A percentile compares a stretch with the other conserved stretches of the same genome.
phyloP scores from a whole-genome alignment of 192 early-diverging fungal species.

The Phlyctochytrium bullatum region DNA sequence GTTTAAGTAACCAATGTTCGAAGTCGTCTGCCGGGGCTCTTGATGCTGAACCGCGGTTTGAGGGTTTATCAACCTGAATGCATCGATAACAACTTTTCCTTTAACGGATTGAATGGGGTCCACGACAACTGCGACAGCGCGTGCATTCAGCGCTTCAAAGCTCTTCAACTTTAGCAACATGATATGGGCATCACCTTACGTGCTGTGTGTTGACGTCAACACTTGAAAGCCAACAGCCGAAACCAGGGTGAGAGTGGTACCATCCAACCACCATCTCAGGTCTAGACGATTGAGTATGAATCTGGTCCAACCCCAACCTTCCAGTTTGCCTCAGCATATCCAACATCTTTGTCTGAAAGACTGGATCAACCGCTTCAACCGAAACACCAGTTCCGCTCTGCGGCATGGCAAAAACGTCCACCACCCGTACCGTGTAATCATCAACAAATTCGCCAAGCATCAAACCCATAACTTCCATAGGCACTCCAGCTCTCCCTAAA shows the following conservation, averaged over 20 bases:
- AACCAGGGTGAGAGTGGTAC: conserved; percentile 99
- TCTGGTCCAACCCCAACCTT: conserved; percentile 48
- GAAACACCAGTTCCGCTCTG: conserved; percentile 99
- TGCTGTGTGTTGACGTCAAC: conserved; percentile 99
- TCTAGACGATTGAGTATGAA: conserved; percentile 42
- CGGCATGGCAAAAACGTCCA: conserved; percentile 99
- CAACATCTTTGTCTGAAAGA: conserved; percentile 99
- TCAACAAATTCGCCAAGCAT: conserved; percentile 99
- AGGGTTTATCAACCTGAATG: conserved; percentile 94
- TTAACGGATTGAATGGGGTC: conserved; percentile 99
- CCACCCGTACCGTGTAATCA: conserved; percentile 98
- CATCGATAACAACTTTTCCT: conserved; percentile 99
- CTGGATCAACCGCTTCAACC: conserved; percentile 98
- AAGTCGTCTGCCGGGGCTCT: conserved; percentile 97
- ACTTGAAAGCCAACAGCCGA: conserved; percentile 99
- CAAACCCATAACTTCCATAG: conserved; percentile 99
- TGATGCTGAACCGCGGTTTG: conserved; percentile 79
- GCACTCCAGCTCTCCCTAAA: conserved; percentile 89
- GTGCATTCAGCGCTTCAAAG: conserved; percentile 90
- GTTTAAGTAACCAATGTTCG: conserved; percentile 97
- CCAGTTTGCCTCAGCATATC: conserved; percentile 99
- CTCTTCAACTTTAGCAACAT: conserved; percentile 42
- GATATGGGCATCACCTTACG: conserved; percentile 38
- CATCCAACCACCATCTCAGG: conserved; percentile 99
- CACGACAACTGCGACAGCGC: conserved; percentile 97